Conservation (phyloP, 805 yeast species). For the Saturnispora mendoncae region DNA sequence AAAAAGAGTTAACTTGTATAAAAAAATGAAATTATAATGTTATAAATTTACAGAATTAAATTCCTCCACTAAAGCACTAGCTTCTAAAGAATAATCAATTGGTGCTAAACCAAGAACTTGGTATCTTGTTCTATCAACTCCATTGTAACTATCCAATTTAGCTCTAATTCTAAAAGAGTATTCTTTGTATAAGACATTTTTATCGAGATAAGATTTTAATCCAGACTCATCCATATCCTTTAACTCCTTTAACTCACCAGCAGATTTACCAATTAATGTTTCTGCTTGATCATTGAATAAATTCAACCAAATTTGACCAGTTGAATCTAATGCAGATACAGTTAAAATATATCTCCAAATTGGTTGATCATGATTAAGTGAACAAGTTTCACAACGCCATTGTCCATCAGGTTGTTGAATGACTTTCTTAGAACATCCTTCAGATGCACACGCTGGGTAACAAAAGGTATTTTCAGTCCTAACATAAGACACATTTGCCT, state of each 20-base stretch:
- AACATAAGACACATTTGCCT: constrained; percentile 65
- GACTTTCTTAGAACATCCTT: constrained; percentile 78
- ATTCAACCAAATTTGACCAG: constrained; percentile 82
- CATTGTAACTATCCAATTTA: constrained; percentile 76
- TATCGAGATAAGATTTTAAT: constrained; percentile 21
- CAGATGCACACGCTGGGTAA: constrained; percentile 81
- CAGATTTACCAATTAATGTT: constrained; percentile 53
- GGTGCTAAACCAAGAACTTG: constrained; percentile 47
- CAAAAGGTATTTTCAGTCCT: constrained; percentile 63
- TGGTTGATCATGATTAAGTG: constrained; percentile 58
- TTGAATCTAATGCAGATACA: constrained; percentile 65
- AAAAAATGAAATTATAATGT: constrained; percentile 5
- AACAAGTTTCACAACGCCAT: constrained; percentile 94
- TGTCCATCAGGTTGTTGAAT: constrained; percentile 61
- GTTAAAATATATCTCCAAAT: constrained; percentile 71
- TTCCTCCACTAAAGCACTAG: constrained; percentile 44
- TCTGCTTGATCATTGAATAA: constrained; percentile 80
- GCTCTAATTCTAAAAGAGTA: constrained; percentile 72
- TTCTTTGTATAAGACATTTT: constrained; percentile 50
- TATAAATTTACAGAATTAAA: constrained; percentile 31
- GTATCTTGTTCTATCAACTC: constrained; percentile 65
- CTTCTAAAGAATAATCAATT: constrained; percentile 51
- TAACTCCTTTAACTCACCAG: constrained; percentile 46
- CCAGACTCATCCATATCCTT: constrained; percentile 38
- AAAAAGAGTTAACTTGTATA: constrained; percentile 4